phyloP scores from a whole-genome alignment of 192 early-diverging fungal species.

The Chytriomyces hyalinus region DNA sequence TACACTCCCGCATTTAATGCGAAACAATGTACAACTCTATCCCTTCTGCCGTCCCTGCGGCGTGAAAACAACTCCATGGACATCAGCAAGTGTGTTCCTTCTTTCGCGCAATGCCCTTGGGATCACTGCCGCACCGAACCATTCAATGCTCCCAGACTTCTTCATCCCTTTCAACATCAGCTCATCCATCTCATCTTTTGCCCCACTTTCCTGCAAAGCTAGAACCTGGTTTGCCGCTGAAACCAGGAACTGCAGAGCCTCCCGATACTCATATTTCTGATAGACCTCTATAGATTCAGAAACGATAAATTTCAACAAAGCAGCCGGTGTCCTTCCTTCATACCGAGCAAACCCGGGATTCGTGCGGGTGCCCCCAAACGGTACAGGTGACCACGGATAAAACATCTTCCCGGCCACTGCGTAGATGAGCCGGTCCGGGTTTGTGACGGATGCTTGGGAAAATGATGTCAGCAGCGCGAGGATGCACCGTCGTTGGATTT shows the following conservation, averaged over 20 bases:
- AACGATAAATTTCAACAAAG: background rate
- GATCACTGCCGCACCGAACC: background rate
- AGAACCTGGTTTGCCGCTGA: background rate
- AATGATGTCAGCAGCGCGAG: background rate
- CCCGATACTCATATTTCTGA: background rate
- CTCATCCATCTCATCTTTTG: slow-evolving; percentile 7
- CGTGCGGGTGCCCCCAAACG: background rate
- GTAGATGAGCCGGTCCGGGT: slow-evolving; percentile 7
- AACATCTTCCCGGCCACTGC: background rate
- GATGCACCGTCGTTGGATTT: too few relatives aligned
- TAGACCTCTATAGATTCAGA: background rate
- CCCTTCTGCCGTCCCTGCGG: too few relatives aligned
- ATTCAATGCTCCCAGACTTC: background rate
- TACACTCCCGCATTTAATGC: too few relatives aligned
- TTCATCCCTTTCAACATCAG: slow-evolving; percentile 13
- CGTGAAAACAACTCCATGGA: too few relatives aligned
- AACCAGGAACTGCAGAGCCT: background rate
- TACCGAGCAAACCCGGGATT: background rate
- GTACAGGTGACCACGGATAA: background rate
- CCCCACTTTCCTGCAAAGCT: background rate
- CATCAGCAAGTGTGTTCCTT: too few relatives aligned
- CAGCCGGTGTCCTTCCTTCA: background rate
- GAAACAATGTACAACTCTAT: too few relatives aligned
- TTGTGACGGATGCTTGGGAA: background rate
- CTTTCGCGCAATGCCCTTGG: too few relatives aligned